Base-by-base conservation (phyloP, 106 monocot genomes). In the Hemerocallis citrina region DNA sequence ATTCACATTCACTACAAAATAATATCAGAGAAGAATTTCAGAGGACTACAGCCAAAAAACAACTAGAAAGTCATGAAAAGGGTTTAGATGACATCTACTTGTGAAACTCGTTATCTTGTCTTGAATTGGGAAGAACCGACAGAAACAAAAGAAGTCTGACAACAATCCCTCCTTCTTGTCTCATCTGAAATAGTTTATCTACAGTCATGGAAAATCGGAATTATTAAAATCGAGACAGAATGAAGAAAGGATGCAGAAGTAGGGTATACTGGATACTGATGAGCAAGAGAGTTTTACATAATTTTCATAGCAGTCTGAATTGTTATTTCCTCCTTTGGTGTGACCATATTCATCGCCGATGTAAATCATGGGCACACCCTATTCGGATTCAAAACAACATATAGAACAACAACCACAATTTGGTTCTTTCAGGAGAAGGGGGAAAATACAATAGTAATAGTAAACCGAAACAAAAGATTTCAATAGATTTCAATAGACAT, bases 311-410 rank as follows among this genome's bases (percentile, higher is more conserved):
- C 95, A 95, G 49, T 95, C 89, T 38, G 89, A 71, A 46, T 95
- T 95, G 78, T 95, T 95, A 67, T 95, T 95, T 57, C 89, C 95
- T 73, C 71, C 86, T 79, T 90, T 90, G 0, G 81, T 81, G 61
- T 95, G 95, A 21, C 95, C 89, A 59, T 95, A 95, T 71, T 95
- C 95, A 61, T 89, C 89, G 15, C 95, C 95, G 89, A 95, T 95
- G 63, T 71, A 69, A 66, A 95, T 74, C 95, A 95, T 95, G 2
- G 95, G 95, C 55, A 85, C 86, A 12, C 95, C 95, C 94, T 94
- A n/a, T n/a, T n/a, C n/a, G n/a, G n/a, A n/a, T n/a, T n/a, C n/a
- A n/a, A n/a, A n/a, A n/a, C n/a, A n/a, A n/a, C n/a, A n/a, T n/a
- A n/a, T n/a, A n/a, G n/a, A n/a, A n/a, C n/a, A n/a, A n/a, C n/a